Percentiles rank a stretch among this genome's conserved stretches.
These are phyloP conservation scores for Chaetomium sp. DNA, from an alignment of 2,329 filamentous ascomycete genomes.

Conservation along the genomic window DNA sequence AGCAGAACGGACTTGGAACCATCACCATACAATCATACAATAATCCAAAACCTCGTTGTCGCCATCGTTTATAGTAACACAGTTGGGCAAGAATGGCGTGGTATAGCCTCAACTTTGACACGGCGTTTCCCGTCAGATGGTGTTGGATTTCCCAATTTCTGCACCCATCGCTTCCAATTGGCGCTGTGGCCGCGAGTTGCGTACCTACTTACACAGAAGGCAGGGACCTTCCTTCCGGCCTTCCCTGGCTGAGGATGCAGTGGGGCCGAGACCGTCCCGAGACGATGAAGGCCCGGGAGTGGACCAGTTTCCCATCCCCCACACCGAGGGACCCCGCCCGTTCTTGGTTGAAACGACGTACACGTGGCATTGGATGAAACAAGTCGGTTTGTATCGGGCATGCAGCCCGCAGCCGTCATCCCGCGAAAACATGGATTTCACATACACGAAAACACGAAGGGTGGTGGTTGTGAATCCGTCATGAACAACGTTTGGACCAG, in stretches of 20 bases:
- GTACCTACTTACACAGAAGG: too few species aligned
- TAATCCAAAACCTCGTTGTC: too few species aligned
- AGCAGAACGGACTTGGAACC: too few species aligned
- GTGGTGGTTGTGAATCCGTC: not conserved
- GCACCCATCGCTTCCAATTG: too few species aligned
- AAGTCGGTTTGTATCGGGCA: not conserved
- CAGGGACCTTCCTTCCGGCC: too few species aligned
- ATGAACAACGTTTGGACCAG: not conserved
- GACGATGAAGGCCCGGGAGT: not conserved
- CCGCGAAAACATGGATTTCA: not conserved
- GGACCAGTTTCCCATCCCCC: not conserved
- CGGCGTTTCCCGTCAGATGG: too few species aligned
- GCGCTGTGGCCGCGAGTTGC: too few species aligned
- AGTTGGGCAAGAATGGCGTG: too few species aligned
- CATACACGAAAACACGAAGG: not conserved
- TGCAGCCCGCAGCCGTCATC: not conserved
- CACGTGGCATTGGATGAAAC: slow-evolving; percentile 14
- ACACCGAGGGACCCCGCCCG: not conserved
- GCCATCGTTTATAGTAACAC: too few species aligned
- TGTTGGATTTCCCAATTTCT: too few species aligned
- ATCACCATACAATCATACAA: too few species aligned
- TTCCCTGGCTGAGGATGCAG: not conserved
- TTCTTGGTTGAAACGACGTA: not conserved
- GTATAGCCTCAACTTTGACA: too few species aligned
- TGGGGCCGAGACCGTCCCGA: not conserved